Evolutionary conservation across 2,329 filamentous ascomycete genomes (phyloP).

Genomic region (Colletotrichum sp.): DNA sequence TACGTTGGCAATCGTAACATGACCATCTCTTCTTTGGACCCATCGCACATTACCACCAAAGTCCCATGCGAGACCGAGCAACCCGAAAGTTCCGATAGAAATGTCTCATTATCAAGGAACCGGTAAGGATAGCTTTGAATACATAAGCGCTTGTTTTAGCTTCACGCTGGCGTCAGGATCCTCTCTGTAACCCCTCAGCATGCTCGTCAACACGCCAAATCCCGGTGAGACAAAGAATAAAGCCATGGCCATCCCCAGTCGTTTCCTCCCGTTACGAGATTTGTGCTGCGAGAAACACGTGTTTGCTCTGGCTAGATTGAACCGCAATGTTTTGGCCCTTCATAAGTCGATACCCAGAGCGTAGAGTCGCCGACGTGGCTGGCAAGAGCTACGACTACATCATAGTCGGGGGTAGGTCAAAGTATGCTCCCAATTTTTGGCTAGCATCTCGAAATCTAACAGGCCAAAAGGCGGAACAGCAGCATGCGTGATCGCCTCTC

Average conservation of each 20-base stretch:
- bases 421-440: background rate
- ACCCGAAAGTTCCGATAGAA: background rate
- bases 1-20: background rate
- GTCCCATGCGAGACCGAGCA: background rate
- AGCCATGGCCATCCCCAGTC: background rate
- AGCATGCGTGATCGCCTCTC: conserved; percentile 50
- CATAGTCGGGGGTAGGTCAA: conserved; percentile 42
- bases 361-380: conserved; percentile 24
- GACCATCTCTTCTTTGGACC: background rate
- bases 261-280: fast-evolving
- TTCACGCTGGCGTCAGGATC: background rate
- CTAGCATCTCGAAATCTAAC: background rate
- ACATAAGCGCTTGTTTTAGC: background rate
- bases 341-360: conserved; percentile 26
- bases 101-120: background rate
- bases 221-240: background rate
- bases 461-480: conserved; percentile 45
- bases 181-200: background rate
- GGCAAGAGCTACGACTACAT: conserved; percentile 47
- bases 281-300: background rate
- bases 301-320: background rate
- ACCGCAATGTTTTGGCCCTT: conserved; percentile 30
- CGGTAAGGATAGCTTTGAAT: background rate
- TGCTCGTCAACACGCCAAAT: background rate
- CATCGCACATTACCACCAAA: background rate